phyloP scores from a whole-genome alignment of 495 filamentous ascomycete species.

The Tirmania nivea region DNA sequence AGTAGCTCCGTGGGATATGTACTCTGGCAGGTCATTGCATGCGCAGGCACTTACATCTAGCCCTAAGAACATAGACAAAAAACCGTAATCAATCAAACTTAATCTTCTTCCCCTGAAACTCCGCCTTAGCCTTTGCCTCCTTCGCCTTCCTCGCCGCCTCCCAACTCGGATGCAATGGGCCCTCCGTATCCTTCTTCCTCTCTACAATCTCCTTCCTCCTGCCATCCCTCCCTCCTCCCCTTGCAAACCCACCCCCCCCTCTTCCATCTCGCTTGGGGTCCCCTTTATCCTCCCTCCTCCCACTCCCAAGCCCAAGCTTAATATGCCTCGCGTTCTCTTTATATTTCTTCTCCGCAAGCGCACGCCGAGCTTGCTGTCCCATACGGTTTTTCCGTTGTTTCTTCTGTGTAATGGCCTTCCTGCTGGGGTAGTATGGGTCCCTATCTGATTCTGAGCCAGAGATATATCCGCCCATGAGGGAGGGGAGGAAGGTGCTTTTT shows the following conservation, averaged over 20 bases:
- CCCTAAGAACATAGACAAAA: too few relatives aligned
- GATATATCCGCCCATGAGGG: conserved; percentile 75
- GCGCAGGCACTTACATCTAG: too few relatives aligned
- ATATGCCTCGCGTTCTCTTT: conserved; percentile 34
- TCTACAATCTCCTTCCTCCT: conserved; percentile 3
- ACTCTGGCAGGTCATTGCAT: too few relatives aligned
- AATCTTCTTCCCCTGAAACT: conserved; percentile 53
- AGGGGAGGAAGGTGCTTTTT: conserved; percentile 61
- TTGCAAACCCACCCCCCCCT: conserved; percentile 23
- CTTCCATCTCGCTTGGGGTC: conserved; percentile 27
- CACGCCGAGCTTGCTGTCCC: conserved; percentile 68
- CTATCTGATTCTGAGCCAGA: conserved; percentile 55
- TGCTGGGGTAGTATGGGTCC: conserved; percentile 25
- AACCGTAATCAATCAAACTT: conserved; percentile 46
- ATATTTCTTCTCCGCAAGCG: conserved; percentile 84
- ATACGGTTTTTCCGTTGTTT: conserved; percentile 51
- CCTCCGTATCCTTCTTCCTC: conserved; percentile 37
- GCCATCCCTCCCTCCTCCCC: neutral
- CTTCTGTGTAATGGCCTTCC: conserved; percentile 13
- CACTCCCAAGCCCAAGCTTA: neutral
- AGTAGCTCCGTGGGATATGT: too few relatives aligned
- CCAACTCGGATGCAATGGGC: conserved; percentile 77
- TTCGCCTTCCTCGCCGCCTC: conserved; percentile 73
- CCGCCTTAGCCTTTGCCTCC: conserved; percentile 44
- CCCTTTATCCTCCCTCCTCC: conserved; percentile 15